A percentile compares a stretch with the other conserved stretches of the same genome.
Conservation (phyloP, 345 rosid species). For the Cardamine occulta region DNA sequence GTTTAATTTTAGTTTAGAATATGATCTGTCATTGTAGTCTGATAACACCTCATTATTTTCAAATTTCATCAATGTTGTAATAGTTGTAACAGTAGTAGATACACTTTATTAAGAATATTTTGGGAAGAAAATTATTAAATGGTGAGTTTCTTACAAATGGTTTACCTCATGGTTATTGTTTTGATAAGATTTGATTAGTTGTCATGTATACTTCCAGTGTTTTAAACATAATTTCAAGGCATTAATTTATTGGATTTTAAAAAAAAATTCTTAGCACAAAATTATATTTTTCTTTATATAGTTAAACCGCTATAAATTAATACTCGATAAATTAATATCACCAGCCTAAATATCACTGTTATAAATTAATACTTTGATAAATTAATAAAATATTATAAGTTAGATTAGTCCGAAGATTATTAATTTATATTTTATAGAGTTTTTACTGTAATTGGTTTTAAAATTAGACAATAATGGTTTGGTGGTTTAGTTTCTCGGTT, state of each 20-base stretch:
- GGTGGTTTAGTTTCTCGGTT: no score
- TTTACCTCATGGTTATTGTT: conserved; percentile 1
- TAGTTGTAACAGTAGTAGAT: neutral
- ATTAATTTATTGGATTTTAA: neutral
- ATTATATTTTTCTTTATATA: neutral
- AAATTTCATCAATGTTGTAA: neutral
- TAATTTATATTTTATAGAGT: no score
- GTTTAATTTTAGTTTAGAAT: neutral
- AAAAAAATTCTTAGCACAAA: neutral
- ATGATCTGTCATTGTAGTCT: conserved; percentile 1
- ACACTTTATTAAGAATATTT: neutral
- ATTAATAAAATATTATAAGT: no score
- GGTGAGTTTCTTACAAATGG: neutral
- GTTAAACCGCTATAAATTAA: no score
- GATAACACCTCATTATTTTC: conserved; percentile 9
- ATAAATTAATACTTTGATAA: no score
- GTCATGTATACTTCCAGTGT: neutral
- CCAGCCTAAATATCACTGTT: no score
- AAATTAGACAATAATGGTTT: no score
- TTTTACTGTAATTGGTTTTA: no score
- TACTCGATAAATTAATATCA: no score
- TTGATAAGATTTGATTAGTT: neutral
- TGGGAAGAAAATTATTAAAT: neutral
- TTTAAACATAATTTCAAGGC: neutral
- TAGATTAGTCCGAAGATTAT: no score